Percentiles rank a stretch among this genome's conserved stretches.
These are phyloP conservation scores for Calvatia gigantea DNA, from an alignment of 768 basidiomycete genomes.

Conservation along the genomic window DNA sequence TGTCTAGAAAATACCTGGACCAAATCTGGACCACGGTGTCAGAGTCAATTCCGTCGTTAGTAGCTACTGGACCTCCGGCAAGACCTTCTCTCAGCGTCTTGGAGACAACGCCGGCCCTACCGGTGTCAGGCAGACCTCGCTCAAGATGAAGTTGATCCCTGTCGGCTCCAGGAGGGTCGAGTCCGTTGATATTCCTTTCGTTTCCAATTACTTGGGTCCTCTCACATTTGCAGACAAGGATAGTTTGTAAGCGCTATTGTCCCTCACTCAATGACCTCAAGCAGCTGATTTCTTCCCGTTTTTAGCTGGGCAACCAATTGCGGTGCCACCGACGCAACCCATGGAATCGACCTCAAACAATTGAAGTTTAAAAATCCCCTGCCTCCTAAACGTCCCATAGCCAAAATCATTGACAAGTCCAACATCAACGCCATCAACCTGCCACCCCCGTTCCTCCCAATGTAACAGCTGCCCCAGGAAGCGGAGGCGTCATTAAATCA, in stretches of 20 bases:
- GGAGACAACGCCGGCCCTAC: conserved; percentile 53
- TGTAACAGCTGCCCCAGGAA: conserved; percentile 40
- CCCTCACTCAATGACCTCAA: not conserved
- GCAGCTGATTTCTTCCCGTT: conserved; percentile 1
- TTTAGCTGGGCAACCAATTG: conserved; percentile 59
- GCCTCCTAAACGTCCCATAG: conserved; percentile 30
- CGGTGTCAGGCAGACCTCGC: conserved; percentile 40
- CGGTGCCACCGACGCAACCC: conserved; percentile 44
- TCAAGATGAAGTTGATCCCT: conserved; percentile 46
- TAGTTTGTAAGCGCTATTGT: conserved; percentile 43
- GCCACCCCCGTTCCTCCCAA: conserved; percentile 43
- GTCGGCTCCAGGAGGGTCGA: conserved; percentile 45
- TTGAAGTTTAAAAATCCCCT: not conserved
- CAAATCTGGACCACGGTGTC: conserved; percentile 59
- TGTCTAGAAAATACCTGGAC: conserved; percentile 63
- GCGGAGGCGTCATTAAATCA: conserved; percentile 49
- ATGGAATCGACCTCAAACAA: conserved; percentile 43
- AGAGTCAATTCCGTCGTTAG: conserved; percentile 62
- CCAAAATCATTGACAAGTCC: conserved; percentile 40
- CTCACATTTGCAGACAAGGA: conserved; percentile 46
- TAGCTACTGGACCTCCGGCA: conserved; percentile 47
- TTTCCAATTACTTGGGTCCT: conserved; percentile 42
- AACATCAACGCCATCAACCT: conserved; percentile 38
- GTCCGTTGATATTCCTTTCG: conserved; percentile 48
- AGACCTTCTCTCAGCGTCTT: conserved; percentile 51